phyloP scores from a whole-genome alignment of 2,329 filamentous ascomycete species.

The Cladobotryum mycophilum region DNA sequence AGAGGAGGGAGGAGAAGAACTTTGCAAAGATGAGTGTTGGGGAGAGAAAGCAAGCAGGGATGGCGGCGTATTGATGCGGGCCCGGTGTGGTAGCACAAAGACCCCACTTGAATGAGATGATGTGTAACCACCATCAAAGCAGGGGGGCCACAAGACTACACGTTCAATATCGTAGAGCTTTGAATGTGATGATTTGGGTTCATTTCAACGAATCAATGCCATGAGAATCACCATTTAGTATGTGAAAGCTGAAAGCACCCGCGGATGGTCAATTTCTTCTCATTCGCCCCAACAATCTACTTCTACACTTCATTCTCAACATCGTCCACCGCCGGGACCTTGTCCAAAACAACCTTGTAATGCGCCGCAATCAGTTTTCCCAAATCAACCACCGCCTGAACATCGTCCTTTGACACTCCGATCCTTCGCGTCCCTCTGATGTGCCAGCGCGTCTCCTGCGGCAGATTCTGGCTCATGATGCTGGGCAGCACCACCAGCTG shows the following conservation, averaged over 20 bases:
- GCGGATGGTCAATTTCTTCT: neutral
- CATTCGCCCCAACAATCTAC: neutral
- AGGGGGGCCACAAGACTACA: too few species aligned
- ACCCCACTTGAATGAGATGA: too few species aligned
- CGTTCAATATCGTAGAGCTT: too few species aligned
- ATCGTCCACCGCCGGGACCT: slow-evolving; percentile 23
- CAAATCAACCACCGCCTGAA: slow-evolving; percentile 21
- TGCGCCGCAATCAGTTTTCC: slow-evolving; percentile 20
- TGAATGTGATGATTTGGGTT: too few species aligned
- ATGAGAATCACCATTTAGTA: too few species aligned
- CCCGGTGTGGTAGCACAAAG: too few species aligned
- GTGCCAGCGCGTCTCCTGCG: slow-evolving; percentile 49
- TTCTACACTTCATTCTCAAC: slow-evolving; percentile 22
- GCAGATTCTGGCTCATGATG: slow-evolving; percentile 54
- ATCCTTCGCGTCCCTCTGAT: slow-evolving; percentile 23
- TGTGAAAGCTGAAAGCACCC: neutral
- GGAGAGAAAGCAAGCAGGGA: too few species aligned
- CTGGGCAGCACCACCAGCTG: slow-evolving; percentile 47
- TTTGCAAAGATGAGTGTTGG: too few species aligned
- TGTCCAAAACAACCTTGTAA: slow-evolving; percentile 18
- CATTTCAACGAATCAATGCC: too few species aligned
- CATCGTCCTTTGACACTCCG: slow-evolving; percentile 22
- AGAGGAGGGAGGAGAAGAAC: too few species aligned
- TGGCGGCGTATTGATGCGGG: too few species aligned
- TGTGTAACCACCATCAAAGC: too few species aligned